Evolutionary conservation across 78 protist species (phyloP).

Genomic region (Speleostelium caveatum): DNA sequence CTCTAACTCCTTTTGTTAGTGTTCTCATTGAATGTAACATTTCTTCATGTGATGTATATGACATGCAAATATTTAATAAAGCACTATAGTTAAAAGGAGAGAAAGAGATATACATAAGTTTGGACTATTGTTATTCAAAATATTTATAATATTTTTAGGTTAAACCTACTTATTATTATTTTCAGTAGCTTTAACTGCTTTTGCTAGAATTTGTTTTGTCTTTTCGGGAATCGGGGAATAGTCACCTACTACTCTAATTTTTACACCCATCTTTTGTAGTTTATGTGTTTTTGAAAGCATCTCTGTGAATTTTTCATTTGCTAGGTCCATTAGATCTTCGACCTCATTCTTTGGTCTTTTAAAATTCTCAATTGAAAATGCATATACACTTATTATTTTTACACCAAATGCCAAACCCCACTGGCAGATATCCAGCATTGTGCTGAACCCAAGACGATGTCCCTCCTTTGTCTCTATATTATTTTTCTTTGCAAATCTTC

Average conservation of each 20-base stretch:
- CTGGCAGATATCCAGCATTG: conserved; percentile 77
- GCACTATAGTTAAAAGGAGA: background rate
- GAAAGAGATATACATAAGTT: background rate
- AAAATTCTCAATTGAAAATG: conserved; percentile 95
- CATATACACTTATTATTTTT: conserved; percentile 90
- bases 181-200: conserved; percentile 59
- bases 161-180: conserved; percentile 15
- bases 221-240: conserved; percentile 37
- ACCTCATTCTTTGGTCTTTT: conserved; percentile 90
- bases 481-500: conserved; percentile 81
- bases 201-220: conserved; percentile 22
- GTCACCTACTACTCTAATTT: conserved; percentile 89
- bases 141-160: background rate
- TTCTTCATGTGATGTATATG: conserved; percentile 92
- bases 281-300: conserved; percentile 34
- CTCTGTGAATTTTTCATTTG: conserved; percentile 66
- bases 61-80: conserved; percentile 84
- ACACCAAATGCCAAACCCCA: conserved; percentile 91
- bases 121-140: background rate
- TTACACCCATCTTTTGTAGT: conserved; percentile 50
- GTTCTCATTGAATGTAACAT: conserved; percentile 68
- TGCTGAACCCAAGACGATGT: conserved; percentile 84
- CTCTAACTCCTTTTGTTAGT: conserved; percentile 29
- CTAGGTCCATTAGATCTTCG: conserved; percentile 86
- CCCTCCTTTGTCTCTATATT: conserved; percentile 54